A percentile compares a stretch with the other conserved stretches of the same genome.
Conservation (phyloP, 768 basidiomycete species). For the Serpula lacrymans region DNA sequence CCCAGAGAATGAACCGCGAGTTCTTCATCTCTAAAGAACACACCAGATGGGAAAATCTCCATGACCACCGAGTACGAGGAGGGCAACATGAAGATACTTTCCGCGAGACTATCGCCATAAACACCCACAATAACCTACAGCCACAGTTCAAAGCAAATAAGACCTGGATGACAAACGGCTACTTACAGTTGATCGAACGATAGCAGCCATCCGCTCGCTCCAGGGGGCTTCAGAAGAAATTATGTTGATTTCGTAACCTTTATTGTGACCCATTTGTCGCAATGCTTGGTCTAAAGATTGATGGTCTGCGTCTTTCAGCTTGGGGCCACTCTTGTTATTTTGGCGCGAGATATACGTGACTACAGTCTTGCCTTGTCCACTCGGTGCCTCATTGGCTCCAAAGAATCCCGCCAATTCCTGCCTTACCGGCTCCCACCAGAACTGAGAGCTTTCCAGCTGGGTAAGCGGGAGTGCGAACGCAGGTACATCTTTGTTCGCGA, state of each 20-base stretch:
- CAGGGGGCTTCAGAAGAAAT: slow-evolving; percentile 53
- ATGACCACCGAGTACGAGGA: slow-evolving; percentile 60
- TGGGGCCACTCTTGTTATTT: slow-evolving; percentile 45
- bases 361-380: slow-evolving; percentile 35
- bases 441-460: slow-evolving; percentile 39
- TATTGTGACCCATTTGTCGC: slow-evolving; percentile 43
- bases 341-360: slow-evolving; percentile 71
- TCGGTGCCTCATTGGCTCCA: slow-evolving; percentile 22
- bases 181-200: slow-evolving; percentile 66
- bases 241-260: slow-evolving; percentile 55
- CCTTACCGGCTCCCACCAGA: slow-evolving; percentile 71
- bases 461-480: slow-evolving; percentile 39
- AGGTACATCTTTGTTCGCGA: slow-evolving; percentile 22
- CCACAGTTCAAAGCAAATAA: slow-evolving; percentile 3
- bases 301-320: slow-evolving; percentile 55
- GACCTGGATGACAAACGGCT: slow-evolving; percentile 1
- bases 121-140: slow-evolving; percentile 58
- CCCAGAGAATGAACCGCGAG: slow-evolving; percentile 51
- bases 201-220: slow-evolving; percentile 59
- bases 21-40: slow-evolving; percentile 62
- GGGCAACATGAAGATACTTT: slow-evolving; percentile 67
- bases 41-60: slow-evolving; percentile 72
- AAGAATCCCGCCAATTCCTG: slow-evolving; percentile 42
- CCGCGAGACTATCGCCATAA: slow-evolving; percentile 59
- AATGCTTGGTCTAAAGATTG: slow-evolving; percentile 57